A percentile compares a stretch with the other conserved stretches of the same genome.
Evolutionary conservation across 768 basidiomycete species (phyloP).

Genomic region (Lentinula sp.): DNA sequence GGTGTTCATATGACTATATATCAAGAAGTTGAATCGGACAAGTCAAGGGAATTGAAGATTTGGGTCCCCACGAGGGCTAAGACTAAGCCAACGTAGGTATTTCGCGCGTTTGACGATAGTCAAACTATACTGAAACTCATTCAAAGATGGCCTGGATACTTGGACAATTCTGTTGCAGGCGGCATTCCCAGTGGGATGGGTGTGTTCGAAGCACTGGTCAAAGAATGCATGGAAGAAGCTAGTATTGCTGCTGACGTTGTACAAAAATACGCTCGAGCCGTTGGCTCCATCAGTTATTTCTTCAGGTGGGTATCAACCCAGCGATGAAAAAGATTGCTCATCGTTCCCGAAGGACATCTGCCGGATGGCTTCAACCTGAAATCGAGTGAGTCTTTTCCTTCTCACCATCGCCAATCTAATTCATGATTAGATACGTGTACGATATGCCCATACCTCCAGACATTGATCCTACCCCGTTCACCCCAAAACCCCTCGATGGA

Average conservation of each 20-base stretch:
- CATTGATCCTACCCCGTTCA: conserved; percentile 40
- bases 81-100: conserved; percentile 83
- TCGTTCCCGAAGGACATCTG: conserved; percentile 35
- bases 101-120: neutral
- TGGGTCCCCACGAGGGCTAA: conserved; percentile 86
- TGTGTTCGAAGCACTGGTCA: conserved; percentile 70
- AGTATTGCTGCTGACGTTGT: conserved; percentile 67
- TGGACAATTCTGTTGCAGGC: conserved; percentile 87
- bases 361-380: conserved; percentile 85
- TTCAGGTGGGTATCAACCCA: conserved; percentile 41
- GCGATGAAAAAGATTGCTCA: neutral
- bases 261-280: conserved; percentile 46
- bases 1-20: conserved; percentile 89
- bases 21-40: conserved; percentile 28
- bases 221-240: conserved; percentile 93
- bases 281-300: conserved; percentile 80
- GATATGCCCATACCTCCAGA: conserved; percentile 66
- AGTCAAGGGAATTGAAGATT: conserved; percentile 42
- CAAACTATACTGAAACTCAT: neutral
- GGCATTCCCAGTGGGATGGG: conserved; percentile 81
- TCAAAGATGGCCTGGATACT: conserved; percentile 70
- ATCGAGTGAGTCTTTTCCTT: conserved; percentile 51
- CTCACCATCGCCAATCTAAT: neutral
- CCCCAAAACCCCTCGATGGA: conserved; percentile 76
- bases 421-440: conserved; percentile 63